A percentile compares a stretch with the other conserved stretches of the same genome.
These are phyloP conservation scores for Aspergillus fijiensis DNA, from an alignment of 2,329 filamentous ascomycete genomes.

Conservation along the genomic window DNA sequence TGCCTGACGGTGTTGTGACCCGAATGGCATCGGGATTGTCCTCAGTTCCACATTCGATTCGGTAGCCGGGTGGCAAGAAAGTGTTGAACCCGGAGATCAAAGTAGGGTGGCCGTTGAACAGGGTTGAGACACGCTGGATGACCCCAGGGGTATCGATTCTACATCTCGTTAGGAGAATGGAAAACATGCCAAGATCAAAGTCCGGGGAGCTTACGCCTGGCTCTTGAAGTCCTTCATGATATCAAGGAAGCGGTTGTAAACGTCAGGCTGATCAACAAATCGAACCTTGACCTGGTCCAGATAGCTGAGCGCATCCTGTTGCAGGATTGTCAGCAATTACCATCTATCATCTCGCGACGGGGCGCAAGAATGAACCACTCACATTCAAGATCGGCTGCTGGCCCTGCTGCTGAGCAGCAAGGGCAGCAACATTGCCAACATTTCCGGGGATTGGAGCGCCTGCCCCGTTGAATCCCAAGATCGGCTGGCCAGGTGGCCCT, in stretches of 20 bases:
- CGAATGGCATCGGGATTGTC: conserved; percentile 95
- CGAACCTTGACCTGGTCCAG: conserved; percentile 98
- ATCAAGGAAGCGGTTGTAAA: conserved; percentile 94
- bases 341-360: not conserved
- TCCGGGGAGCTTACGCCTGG: conserved; percentile 68
- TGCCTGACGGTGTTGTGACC: conserved; percentile 97
- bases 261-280: conserved; percentile 93
- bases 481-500: conserved; percentile 54
- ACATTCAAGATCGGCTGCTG: conserved; percentile 79
- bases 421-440: conserved; percentile 56
- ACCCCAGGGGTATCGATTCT: conserved; percentile 95
- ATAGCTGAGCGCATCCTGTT: conserved; percentile 82
- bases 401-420: conserved; percentile 59
- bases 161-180: conserved; percentile 17
- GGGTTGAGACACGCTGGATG: conserved; percentile 90
- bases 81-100: conserved; percentile 98
- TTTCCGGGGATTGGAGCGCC: conserved; percentile 49
- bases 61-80: conserved; percentile 90
- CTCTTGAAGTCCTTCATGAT: conserved; percentile 99
- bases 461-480: conserved; percentile 50
- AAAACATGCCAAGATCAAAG: not conserved
- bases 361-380: conserved; percentile 33
- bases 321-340: conserved; percentile 30
- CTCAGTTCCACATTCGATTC: conserved; percentile 91
- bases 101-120: conserved; percentile 93